These are phyloP conservation scores for Scheffersomyces parashehatae DNA, from an alignment of 1,139 yeast genomes.

Conservation along the genomic window DNA sequence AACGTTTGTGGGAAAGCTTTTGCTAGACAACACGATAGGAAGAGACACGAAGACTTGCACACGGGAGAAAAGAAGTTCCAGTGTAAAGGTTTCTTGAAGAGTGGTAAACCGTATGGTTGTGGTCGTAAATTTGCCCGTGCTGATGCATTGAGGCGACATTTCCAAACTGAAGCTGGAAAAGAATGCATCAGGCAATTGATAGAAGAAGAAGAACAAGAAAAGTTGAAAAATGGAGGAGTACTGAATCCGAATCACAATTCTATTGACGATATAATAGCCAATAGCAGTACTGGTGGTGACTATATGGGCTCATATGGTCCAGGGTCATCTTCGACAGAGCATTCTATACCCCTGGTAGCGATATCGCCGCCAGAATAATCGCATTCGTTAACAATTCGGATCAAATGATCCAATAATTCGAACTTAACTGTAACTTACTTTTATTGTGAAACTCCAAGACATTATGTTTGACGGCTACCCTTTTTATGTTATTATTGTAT, in stretches of 20 bases:
- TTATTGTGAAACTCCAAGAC: too few relatives aligned
- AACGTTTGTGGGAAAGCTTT: slow-evolving; percentile 88
- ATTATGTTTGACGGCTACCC: too few relatives aligned
- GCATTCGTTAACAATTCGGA: too few relatives aligned
- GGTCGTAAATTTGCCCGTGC: slow-evolving; percentile 92
- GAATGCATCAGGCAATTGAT: slow-evolving; percentile 74
- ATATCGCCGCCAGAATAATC: slow-evolving; percentile 39
- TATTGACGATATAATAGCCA: slow-evolving; percentile 8
- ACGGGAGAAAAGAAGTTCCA: slow-evolving; percentile 87
- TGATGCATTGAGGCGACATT: slow-evolving; percentile 91
- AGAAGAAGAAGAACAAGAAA: slow-evolving; percentile 61
- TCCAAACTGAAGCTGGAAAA: slow-evolving; percentile 90
- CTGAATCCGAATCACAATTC: slow-evolving; percentile 7
- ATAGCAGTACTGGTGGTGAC: slow-evolving; percentile 1
- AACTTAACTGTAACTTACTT: too few relatives aligned
- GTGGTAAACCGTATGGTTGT: slow-evolving; percentile 82
- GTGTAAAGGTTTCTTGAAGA: slow-evolving; percentile 72
- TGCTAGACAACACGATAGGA: slow-evolving; percentile 93
- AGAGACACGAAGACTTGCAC: slow-evolving; percentile 91
- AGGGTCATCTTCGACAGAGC: slow-evolving; percentile 3
- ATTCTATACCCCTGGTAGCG: slow-evolving; percentile 33
- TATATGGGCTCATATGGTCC: slow-evolving; percentile 2
- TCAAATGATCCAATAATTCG: too few relatives aligned
- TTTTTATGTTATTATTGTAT: too few relatives aligned
- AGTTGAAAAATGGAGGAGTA: slow-evolving; percentile 9